Percentiles rank a stretch among this genome's conserved stretches.
Conservation (phyloP, 345 rosid genomes). For the Gossypioides kirkii region DNA sequence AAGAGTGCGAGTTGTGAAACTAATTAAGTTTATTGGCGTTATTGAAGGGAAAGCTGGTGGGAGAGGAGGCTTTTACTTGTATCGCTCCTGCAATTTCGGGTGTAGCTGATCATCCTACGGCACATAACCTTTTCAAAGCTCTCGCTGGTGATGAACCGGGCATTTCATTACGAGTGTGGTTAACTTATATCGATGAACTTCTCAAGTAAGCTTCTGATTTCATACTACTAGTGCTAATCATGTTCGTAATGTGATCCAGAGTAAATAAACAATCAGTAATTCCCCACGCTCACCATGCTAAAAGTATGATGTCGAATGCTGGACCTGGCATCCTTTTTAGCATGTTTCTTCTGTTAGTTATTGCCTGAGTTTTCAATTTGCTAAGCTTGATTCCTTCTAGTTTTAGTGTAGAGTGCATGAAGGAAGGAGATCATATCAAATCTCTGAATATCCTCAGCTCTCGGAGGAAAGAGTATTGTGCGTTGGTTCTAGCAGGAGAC, state of each 20-base stretch:
- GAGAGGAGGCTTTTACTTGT: conserved; percentile 80
- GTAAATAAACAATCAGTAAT: not conserved
- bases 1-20: conserved; percentile 8
- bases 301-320: not conserved
- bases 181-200: conserved; percentile 76
- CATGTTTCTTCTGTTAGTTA: not conserved
- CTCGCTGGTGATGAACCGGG: conserved; percentile 60
- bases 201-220: conserved; percentile 66
- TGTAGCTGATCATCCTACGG: conserved; percentile 83
- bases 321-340: not conserved
- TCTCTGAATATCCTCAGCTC: conserved; percentile 41
- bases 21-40: conserved; percentile 13
- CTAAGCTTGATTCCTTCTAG: conserved; percentile 32
- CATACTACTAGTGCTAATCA: not conserved
- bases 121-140: conserved; percentile 76
- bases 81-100: conserved; percentile 88
- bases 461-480: conserved; percentile 70
- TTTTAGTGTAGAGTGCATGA: conserved; percentile 77
- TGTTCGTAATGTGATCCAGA: not conserved
- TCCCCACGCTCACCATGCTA: not conserved
- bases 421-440: conserved; percentile 64
- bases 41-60: conserved; percentile 62
- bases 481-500: conserved; percentile 73
- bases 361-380: not conserved
- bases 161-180: conserved; percentile 70